Evolutionary conservation across 345 rosid species (phyloP), one percentile per base, ranked within the genome.

Genomic region (Hibiscus tridactylites): DNA sequence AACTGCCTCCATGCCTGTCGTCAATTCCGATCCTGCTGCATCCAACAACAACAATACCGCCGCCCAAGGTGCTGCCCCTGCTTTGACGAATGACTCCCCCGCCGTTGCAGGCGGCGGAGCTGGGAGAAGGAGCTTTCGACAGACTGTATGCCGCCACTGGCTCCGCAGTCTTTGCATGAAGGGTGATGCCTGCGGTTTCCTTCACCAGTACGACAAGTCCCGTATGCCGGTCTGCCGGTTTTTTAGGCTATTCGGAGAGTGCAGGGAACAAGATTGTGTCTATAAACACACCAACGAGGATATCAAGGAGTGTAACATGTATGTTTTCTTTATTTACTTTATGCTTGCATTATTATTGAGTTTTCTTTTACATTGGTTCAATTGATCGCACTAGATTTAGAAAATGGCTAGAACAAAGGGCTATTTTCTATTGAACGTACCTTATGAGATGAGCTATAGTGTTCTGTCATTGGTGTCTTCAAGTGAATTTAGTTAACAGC

Each of bases 141-240:
- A 96, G 82, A 96, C 99, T 16, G 99, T 96, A 6, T 96, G 99
- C 77, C 85, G 97, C 76, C 99, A 96, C 83, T 96, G 99, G 98
- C 92, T 96, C 46, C 89, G 99, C 46, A 86, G 99, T 73, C 89
- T 96, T 37, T 96, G 99, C 74, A 92, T 92, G 99, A 96, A 96
- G 79, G 99, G 99, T 33, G 99, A 96, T 65, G 97, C 94, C 72
- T 96, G 97, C 73, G 98, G 96, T 49, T 96, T 96, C 81, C 97
- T 96, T 12, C 99, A 96, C 56, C 98, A 92, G 87, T 96, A 84
- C 76, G 99, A 96, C 31, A 96, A 96, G 83, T 83, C 99, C 63
- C 85, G 99, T 52, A 96, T 96, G 99, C 98, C 99, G 1, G 90
- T 96, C 63, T 91, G 99, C 81, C 79, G 99, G 1, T 91, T 92